Evolutionary conservation across 768 basidiomycete species (phyloP), one percentile per base, ranked within the genome.

Genomic region (Agaricus blazei): DNA sequence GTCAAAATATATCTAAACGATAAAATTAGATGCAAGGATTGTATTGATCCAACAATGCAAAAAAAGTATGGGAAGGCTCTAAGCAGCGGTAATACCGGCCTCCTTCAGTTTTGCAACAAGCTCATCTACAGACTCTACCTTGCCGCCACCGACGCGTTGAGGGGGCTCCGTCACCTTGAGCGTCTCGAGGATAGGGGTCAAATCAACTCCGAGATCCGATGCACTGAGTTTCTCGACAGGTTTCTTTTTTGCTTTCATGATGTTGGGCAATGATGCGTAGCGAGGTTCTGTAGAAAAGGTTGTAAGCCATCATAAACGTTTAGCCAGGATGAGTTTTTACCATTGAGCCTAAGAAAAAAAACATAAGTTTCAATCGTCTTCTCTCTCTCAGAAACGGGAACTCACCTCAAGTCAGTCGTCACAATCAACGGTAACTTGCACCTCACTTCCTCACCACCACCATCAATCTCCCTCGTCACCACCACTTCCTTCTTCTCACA

Each of bases 171-270:
- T 72, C 26, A 98, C 90, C 62, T 89, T 91, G 65, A 98, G 63
- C 0, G 85, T 92, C 74, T 97, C 90, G 27, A 98, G 72, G 31
- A 82, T 78, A 14, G 93, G 93, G 0, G 83, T 80, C 52, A 92
- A 80, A 72, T 98, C 93, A 24, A 98, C 75, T 6, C 85, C 84
- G 24, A 98, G 83, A 62, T 94, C 93, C 24, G 77, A 75, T 1
- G 93, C 77, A 14, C 81, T 82, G 50, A 97, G 64, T 65, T 90
- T 93, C 71, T 95, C 87, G 42, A 98, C 71, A 12, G 89, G 87
- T 75, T 99, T 99, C 81, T 98, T 99, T 80, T 98, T 98, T n/a
- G 97, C 97, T 71, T 96, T 95, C 92, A 96, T 96, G 70, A 96
- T 96, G 63, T 93, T 94, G 3, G 93, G 93, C 57, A 99, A 70